Percentiles rank a stretch among this genome's conserved stretches.
Conservation (phyloP, 208 protist genomes). For the Trypanosoma grayi region DNA sequence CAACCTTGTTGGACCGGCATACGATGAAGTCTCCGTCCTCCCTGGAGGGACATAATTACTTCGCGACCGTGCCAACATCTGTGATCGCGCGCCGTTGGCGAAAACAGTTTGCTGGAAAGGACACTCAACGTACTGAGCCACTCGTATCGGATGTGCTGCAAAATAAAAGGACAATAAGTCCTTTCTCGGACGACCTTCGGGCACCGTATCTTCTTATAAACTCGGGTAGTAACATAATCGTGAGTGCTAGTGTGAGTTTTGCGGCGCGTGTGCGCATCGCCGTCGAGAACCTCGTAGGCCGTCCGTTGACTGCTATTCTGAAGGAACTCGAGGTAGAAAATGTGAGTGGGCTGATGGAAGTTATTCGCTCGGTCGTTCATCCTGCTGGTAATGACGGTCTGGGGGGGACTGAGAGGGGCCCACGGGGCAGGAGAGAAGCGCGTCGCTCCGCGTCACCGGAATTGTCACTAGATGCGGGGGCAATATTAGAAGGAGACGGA, state of each 20-base stretch:
- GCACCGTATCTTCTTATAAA: conserved; percentile 6
- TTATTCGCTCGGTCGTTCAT: conserved; percentile 1
- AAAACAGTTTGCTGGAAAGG: neutral
- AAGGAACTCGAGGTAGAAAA: conserved; percentile 47
- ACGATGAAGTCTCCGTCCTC: neutral
- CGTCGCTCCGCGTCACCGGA: neutral
- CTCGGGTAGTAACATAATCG: conserved; percentile 26
- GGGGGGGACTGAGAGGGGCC: neutral
- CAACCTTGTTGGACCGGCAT: neutral
- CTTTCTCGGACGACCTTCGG: neutral
- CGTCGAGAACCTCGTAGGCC: conserved; percentile 26
- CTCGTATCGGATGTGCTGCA: neutral
- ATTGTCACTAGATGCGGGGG: neutral
- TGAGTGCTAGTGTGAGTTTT: conserved; percentile 49
- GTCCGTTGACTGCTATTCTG: conserved; percentile 36
- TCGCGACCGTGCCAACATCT: neutral
- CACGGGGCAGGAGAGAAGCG: neutral
- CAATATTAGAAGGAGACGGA: neutral
- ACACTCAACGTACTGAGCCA: neutral
- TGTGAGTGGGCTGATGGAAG: conserved; percentile 2
- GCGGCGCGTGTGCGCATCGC: conserved; percentile 42
- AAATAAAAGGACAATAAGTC: neutral
- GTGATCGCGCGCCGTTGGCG: no score
- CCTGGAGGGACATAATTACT: neutral
- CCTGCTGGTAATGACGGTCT: neutral